A percentile compares a stretch with the other conserved stretches of the same genome.
phyloP scores from a whole-genome alignment of 1,139 yeast species.

The Trichomonascaceae sp. region DNA sequence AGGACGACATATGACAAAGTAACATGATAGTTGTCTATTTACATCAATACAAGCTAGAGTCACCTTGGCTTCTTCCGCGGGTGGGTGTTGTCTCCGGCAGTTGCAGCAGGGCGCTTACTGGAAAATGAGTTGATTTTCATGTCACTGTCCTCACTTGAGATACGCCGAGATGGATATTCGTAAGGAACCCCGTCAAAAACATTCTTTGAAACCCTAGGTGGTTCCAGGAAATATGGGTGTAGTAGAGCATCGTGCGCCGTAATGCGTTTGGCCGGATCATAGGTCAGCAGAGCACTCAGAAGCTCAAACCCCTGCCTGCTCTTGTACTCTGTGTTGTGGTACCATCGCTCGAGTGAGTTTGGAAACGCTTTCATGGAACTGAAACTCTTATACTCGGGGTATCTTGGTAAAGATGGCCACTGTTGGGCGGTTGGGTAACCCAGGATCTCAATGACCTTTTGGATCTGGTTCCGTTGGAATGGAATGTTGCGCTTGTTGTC shows the following conservation, averaged over 20 bases:
- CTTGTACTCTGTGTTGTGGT: conserved; percentile 62
- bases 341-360: conserved; percentile 70
- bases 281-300: conserved; percentile 50
- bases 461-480: conserved; percentile 83
- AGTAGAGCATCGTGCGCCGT: conserved; percentile 63
- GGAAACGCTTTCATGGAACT: conserved; percentile 54
- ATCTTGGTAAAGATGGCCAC: conserved; percentile 70
- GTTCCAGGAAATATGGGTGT: conserved; percentile 62
- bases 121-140: conserved; percentile 20
- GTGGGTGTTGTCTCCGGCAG: conserved; percentile 10
- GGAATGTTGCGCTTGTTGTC: conserved; percentile 89
- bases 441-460: conserved; percentile 75
- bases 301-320: conserved; percentile 57
- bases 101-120: conserved; percentile 12
- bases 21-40: too few relatives aligned
- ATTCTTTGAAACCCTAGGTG: conserved; percentile 53
- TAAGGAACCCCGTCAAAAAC: conserved; percentile 25
- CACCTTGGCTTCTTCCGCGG: conserved; percentile 14
- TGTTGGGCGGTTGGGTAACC: conserved; percentile 68
- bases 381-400: conserved; percentile 71
- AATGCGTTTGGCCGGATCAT: conserved; percentile 72
- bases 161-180: conserved; percentile 29
- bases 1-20: too few relatives aligned
- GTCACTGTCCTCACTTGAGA: conserved; percentile 28
- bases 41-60: neutral